Percentiles rank a stretch among this genome's conserved stretches.
phyloP scores from a whole-genome alignment of 129 eudicot genomes.

The Tagetes erecta region DNA sequence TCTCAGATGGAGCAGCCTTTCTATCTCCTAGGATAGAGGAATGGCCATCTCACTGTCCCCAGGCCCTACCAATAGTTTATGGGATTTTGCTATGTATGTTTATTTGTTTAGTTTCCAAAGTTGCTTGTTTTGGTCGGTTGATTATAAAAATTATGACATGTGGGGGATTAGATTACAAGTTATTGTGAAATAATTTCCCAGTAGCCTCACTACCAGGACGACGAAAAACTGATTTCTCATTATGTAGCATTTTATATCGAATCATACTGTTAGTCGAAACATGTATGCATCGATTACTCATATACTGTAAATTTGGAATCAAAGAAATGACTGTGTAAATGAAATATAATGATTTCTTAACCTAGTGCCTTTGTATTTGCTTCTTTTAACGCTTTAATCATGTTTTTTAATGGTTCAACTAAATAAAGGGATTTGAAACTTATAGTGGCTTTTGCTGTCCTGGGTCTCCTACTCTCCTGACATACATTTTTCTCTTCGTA shows the following conservation, averaged over 20 bases:
- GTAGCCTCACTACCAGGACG: not conserved
- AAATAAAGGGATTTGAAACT: conserved; percentile 6
- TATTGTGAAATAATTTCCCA: not conserved
- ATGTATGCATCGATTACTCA: not conserved
- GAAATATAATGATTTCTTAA: not conserved
- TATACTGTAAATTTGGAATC: not conserved
- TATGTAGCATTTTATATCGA: not conserved
- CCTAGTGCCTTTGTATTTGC: not conserved
- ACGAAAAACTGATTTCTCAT: not conserved
- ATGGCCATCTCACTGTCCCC: too few species aligned
- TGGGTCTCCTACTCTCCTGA: conserved; percentile 7
- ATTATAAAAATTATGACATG: conserved; percentile 1
- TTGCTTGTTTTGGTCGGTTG: conserved; percentile 2
- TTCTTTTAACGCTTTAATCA: conserved; percentile 6
- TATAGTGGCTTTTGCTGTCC: conserved; percentile 14
- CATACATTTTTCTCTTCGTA: conserved; percentile 27
- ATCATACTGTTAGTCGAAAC: not conserved
- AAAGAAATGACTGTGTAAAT: not conserved
- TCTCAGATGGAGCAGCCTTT: too few species aligned
- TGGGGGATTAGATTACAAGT: not conserved
- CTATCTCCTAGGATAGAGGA: too few species aligned
- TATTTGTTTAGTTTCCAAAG: not conserved
- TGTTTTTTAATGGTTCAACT: not conserved
- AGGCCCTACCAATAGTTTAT: too few species aligned
- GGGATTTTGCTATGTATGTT: too few species aligned